Percentiles rank a stretch among this genome's conserved stretches.
These are phyloP conservation scores for Marasmius sp. DNA, from an alignment of 1,284 basidiomycete species.

Conservation along the genomic window DNA sequence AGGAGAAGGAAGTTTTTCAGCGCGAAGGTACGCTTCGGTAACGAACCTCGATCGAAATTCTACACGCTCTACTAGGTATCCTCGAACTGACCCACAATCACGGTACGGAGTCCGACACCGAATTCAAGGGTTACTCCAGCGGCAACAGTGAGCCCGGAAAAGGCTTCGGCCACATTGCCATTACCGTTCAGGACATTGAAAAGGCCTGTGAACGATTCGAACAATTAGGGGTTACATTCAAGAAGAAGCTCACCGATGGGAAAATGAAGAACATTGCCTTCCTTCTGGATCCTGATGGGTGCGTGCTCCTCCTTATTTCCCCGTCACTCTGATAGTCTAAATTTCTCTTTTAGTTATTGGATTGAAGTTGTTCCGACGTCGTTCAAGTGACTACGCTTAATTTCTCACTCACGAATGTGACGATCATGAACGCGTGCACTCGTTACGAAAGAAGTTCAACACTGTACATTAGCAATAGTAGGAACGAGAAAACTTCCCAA, in stretches of 20 bases:
- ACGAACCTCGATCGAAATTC: constrained; percentile 14
- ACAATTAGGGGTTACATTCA: constrained; percentile 79
- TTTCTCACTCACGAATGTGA: neutral
- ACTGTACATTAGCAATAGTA: no score
- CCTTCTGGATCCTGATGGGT: constrained; percentile 87
- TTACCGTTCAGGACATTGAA: constrained; percentile 83
- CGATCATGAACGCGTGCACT: neutral
- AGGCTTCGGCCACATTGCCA: constrained; percentile 85
- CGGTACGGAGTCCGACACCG: constrained; percentile 80
- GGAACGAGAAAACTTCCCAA: no score
- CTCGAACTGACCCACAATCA: constrained; percentile 91
- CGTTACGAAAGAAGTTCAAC: no score
- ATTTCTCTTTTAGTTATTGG: constrained; percentile 25
- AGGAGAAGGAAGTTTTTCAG: constrained; percentile 43
- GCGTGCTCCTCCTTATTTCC: constrained; percentile 21
- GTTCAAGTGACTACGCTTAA: neutral
- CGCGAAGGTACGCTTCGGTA: constrained; percentile 56
- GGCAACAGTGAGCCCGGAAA: constrained; percentile 85
- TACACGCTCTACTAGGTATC: constrained; percentile 50
- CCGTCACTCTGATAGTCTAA: neutral
- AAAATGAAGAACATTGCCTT: constrained; percentile 88
- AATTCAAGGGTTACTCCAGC: constrained; percentile 77
- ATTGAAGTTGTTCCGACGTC: constrained; percentile 28
- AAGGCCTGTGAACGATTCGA: constrained; percentile 86
- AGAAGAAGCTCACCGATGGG: constrained; percentile 86